Evolutionary conservation across 495 filamentous ascomycete species (phyloP).

Genomic region (Pseudotulostoma volvatum): DNA sequence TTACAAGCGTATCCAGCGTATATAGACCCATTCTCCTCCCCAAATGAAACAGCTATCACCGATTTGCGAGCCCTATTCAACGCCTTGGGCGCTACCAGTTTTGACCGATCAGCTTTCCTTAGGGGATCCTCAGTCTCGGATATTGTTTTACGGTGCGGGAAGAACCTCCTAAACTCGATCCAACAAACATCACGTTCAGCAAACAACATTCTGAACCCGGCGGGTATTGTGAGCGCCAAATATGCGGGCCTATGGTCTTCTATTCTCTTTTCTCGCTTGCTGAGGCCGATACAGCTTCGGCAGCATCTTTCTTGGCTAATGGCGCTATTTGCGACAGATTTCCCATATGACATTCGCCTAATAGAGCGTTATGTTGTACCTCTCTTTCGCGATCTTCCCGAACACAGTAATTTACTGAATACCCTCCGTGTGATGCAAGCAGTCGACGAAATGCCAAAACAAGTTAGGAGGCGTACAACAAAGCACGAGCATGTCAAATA

Average conservation of each 20-base stretch:
- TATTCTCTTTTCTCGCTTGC: constrained; percentile 38
- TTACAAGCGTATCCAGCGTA: constrained; percentile 45
- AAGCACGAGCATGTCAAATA: constrained; percentile 37
- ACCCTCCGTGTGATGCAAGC: constrained; percentile 41
- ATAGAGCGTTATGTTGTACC: constrained; percentile 50
- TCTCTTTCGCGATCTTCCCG: constrained; percentile 27
- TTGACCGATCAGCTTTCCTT: constrained; percentile 40
- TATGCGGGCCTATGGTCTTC: constrained; percentile 71
- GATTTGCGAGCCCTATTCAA: constrained; percentile 43
- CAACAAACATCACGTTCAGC: constrained; percentile 22
- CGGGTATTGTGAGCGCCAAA: constrained; percentile 49
- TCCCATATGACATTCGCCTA: constrained; percentile 44
- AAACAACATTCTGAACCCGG: constrained; percentile 5
- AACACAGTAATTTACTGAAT: constrained; percentile 30
- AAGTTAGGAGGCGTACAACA: constrained; percentile 27
- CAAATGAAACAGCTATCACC: constrained; percentile 42
- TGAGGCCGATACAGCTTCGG: constrained; percentile 35
- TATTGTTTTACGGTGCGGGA: constrained; percentile 58
- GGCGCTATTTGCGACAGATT: constrained; percentile 46
- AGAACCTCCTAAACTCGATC: constrained; percentile 58
- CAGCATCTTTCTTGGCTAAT: constrained; percentile 51
- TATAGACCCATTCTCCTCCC: constrained; percentile 65
- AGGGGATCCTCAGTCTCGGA: constrained; percentile 40
- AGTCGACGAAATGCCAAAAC: constrained; percentile 43
- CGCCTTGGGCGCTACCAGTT: constrained; percentile 40